A percentile compares a stretch with the other conserved stretches of the same genome.
Conservation (phyloP, 176 grass and related monocot genomes). For the Bromus sterilis region DNA sequence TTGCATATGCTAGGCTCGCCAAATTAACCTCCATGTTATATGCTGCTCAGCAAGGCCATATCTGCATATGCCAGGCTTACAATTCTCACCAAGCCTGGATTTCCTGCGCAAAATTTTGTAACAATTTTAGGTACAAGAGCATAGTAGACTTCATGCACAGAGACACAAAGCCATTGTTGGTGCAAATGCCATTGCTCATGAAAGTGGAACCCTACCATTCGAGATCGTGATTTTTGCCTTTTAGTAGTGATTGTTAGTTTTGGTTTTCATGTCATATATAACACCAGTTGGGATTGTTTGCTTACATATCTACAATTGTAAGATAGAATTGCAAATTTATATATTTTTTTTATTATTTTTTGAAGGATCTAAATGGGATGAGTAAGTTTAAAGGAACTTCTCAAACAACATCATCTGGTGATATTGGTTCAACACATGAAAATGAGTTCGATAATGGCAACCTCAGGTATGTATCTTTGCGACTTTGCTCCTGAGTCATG, state of each 20-base stretch:
- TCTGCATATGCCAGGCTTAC: too few species aligned
- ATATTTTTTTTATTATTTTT: neutral
- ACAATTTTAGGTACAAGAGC: too few species aligned
- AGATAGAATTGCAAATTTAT: neutral
- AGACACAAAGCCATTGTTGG: conserved; percentile 94
- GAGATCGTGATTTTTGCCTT: neutral
- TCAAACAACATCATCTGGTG: conserved; percentile 81
- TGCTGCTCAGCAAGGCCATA: too few species aligned
- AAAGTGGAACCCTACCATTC: conserved; percentile 65
- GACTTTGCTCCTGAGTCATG: neutral
- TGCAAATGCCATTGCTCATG: conserved; percentile 90
- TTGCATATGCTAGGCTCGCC: too few species aligned
- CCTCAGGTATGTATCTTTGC: conserved; percentile 44
- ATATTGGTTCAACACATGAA: conserved; percentile 68
- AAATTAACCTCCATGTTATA: too few species aligned
- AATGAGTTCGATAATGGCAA: conserved; percentile 85
- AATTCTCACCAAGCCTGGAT: too few species aligned
- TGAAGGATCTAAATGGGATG: conserved; percentile 64
- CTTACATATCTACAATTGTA: neutral
- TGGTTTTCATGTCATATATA: neutral
- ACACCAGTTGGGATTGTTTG: neutral
- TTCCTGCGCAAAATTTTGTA: too few species aligned
- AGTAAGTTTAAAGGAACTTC: conserved; percentile 81
- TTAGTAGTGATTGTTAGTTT: neutral
- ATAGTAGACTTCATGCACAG: conserved; percentile 63